phyloP scores from a whole-genome alignment of 2,329 filamentous ascomycete genomes.

The Mycosphaerella arachidis region DNA sequence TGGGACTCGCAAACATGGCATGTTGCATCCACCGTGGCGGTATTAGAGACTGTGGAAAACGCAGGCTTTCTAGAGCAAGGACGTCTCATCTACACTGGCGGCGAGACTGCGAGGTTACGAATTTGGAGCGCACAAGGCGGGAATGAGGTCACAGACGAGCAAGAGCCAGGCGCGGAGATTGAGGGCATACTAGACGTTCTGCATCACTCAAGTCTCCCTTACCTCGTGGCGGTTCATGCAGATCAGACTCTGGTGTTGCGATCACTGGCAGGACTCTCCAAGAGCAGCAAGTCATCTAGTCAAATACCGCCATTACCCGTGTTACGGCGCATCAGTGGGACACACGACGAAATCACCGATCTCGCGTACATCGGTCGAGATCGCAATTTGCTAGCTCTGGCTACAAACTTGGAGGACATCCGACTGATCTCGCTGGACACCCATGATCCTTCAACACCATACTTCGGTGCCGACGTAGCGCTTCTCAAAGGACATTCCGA shows the following conservation, averaged over 20 bases:
- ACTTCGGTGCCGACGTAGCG: conserved; percentile 86
- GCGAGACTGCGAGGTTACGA: conserved; percentile 74
- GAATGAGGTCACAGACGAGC: conserved; percentile 72
- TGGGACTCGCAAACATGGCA: conserved; percentile 91
- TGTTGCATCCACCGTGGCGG: conserved; percentile 70
- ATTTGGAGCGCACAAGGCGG: conserved; percentile 78
- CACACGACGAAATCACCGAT: conserved; percentile 97
- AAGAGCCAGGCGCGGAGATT: conserved; percentile 56
- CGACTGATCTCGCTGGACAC: conserved; percentile 69
- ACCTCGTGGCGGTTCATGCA: conserved; percentile 76
- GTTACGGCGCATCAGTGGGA: conserved; percentile 81
- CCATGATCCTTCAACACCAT: conserved; percentile 35
- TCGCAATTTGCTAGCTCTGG: conserved; percentile 76
- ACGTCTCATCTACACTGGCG: conserved; percentile 73
- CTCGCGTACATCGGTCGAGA: conserved; percentile 79
- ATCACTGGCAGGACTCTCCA: conserved; percentile 46
- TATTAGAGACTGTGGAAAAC: conserved; percentile 78
- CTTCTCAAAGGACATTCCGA: conserved; percentile 87
- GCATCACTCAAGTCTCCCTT: conserved; percentile 60
- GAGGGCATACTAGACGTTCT: conserved; percentile 69
- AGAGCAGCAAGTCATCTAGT: background rate
- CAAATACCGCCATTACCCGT: conserved; percentile 47
- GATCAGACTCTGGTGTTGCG: conserved; percentile 85
- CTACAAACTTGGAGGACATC: conserved; percentile 92
- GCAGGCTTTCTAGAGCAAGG: conserved; percentile 74